Percentiles rank a stretch among this genome's conserved stretches.
These are phyloP conservation scores for Colletotrichum sp. DNA, from an alignment of 2,329 filamentous ascomycete genomes.

Conservation along the genomic window DNA sequence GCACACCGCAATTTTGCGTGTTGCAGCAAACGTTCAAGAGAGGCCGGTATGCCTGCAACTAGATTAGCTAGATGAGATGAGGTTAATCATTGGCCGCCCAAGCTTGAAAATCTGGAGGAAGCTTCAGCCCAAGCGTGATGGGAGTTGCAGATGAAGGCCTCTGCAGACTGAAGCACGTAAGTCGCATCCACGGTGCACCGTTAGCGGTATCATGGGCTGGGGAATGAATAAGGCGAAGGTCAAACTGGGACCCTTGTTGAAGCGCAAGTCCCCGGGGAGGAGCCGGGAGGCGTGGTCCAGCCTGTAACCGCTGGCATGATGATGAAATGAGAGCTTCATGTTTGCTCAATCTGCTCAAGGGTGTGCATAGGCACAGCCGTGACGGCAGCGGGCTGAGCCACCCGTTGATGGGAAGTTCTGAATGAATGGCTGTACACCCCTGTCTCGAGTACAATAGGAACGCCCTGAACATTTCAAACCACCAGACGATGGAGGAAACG, in stretches of 20 bases:
- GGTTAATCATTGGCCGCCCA: not conserved
- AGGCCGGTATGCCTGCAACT: not conserved
- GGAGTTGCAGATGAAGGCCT: not conserved
- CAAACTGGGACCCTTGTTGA: not conserved
- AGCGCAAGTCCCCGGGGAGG: not conserved
- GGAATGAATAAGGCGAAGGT: not conserved
- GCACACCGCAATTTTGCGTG: conserved; percentile 6
- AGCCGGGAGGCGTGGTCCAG: not conserved
- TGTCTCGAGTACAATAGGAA: not conserved
- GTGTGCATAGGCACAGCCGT: not conserved
- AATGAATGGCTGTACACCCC: not conserved
- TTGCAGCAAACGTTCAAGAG: not conserved
- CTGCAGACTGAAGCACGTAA: not conserved
- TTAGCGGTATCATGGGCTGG: not conserved
- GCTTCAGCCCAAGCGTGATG: not conserved
- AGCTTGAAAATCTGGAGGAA: not conserved
- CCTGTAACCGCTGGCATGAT: conserved; percentile 2
- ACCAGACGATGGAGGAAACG: not conserved
- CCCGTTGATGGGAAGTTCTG: not conserved
- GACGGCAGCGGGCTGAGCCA: conserved; percentile 2
- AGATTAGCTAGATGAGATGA: not conserved
- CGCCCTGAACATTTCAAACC: not conserved
- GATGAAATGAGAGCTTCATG: conserved; percentile 7
- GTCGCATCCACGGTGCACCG: not conserved
- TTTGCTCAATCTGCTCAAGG: not conserved